Evolutionary conservation across 2,329 filamentous ascomycete genomes (phyloP).

Genomic region (Botrytis cinerea): DNA sequence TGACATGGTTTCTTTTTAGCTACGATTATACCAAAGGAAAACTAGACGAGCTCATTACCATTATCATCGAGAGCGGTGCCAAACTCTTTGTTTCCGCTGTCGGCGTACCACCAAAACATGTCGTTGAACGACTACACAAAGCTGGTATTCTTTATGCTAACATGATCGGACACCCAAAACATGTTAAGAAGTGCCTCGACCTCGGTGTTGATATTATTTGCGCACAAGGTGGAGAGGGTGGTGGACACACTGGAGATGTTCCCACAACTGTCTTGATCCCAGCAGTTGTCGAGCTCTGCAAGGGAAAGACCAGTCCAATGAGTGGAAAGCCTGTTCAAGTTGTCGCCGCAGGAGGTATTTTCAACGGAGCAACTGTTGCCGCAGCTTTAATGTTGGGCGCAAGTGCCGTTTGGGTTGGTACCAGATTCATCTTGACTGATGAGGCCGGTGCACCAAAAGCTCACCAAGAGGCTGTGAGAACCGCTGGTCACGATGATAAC

Average conservation of each 20-base stretch:
- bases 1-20: slow-evolving; percentile 52
- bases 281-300: slow-evolving; percentile 78
- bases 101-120: slow-evolving; percentile 83
- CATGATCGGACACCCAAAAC: slow-evolving; percentile 99
- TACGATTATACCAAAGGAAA: slow-evolving; percentile 99
- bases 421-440: slow-evolving; percentile 88
- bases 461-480: slow-evolving; percentile 94
- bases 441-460: slow-evolving; percentile 92
- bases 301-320: slow-evolving; percentile 80
- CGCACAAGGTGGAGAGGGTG: slow-evolving; percentile 96
- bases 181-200: slow-evolving; percentile 93
- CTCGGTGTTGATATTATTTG: slow-evolving; percentile 95
- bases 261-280: slow-evolving; percentile 90
- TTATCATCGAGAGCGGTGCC: slow-evolving; percentile 88
- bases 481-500: slow-evolving; percentile 92
- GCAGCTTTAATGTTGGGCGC: slow-evolving; percentile 92
- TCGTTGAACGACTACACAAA: slow-evolving; percentile 88
- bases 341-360: slow-evolving; percentile 90
- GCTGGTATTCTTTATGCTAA: slow-evolving; percentile 96
- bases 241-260: slow-evolving; percentile 93
- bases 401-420: slow-evolving; percentile 92
- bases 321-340: slow-evolving; percentile 88
- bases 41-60: slow-evolving; percentile 83
- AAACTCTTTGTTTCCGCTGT: slow-evolving; percentile 96
- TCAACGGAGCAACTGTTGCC: slow-evolving; percentile 87